Base-by-base conservation (phyloP, 495 filamentous ascomycete species). In the Penicillium argentinense region DNA sequence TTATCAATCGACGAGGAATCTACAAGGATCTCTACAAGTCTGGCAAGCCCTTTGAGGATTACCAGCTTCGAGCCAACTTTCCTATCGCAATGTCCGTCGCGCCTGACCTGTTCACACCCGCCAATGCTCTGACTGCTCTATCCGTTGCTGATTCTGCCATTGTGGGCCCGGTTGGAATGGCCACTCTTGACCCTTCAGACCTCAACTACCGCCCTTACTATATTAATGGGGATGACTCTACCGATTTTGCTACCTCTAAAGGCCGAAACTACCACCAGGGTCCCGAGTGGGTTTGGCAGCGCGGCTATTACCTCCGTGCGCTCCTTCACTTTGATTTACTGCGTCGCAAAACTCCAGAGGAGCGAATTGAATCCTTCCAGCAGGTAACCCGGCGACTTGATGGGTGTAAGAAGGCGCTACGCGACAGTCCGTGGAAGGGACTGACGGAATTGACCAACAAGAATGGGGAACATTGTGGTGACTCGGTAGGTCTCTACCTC, bases 241-340 rank as follows among this genome's bases (percentile, higher is more conserved):
- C 77, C 26, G 88, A 96, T 61, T 97, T 96, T 59, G 78, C 85
- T 1, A 97, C 90, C 0, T 81, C 85, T 45, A 97, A 97, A 57
- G 95, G 95, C 11, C 76, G 95, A 13, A 97, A 96, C 61, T 99
- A 99, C 64, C 95, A 99, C 63, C 93, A 97, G 66, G 95, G 95
- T 1, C 95, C 95, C 0, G 95, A 99, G 66, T 99, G 95, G 95
- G 73, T 96, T n/a, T 99, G 95, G 95, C 95, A 91, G 1, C 89
- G 88, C 3, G 95, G 95, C 6, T 99, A 87, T 76, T 97, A 92
- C 74, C 74, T 97, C 12, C 80, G 95, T 26, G 95, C 95, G 1
- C 71, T 99, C 45, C 72, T 97, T 40, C 85, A 88, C 63, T 97
- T 97, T 59, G 92, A 96, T 66, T 73, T 97, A 29, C 75, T 79